A percentile compares a stretch with the other conserved stretches of the same genome.
phyloP scores from a whole-genome alignment of 2,329 filamentous ascomycete species.

The Ophiocordyceps polyrhachis-furcata region DNA sequence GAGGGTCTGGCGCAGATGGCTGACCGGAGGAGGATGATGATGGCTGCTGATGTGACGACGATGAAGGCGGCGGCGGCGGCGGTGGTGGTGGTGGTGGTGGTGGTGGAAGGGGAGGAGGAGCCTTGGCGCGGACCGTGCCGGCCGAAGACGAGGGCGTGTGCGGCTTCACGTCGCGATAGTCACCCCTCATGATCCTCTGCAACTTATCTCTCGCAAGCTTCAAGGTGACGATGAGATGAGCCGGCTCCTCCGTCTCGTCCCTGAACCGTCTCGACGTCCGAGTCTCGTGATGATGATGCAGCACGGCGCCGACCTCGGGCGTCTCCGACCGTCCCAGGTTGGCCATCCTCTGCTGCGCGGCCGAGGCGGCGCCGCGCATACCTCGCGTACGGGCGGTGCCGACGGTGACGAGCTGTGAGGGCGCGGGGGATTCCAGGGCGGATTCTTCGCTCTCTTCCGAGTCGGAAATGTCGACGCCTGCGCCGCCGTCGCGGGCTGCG shows the following conservation, averaged over 20 bases:
- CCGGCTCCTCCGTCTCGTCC: slow-evolving; percentile 63
- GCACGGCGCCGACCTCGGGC: slow-evolving; percentile 47
- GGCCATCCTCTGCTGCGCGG: slow-evolving; percentile 74
- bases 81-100: not conserved
- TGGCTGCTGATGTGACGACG: not conserved
- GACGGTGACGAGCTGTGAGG: slow-evolving; percentile 41
- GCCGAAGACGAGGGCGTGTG: slow-evolving; percentile 13
- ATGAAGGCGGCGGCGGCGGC: slow-evolving; percentile 9
- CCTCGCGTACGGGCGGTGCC: slow-evolving; percentile 74
- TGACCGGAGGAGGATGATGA: slow-evolving; percentile 14
- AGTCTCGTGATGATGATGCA: slow-evolving; percentile 48
- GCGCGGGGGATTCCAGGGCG: slow-evolving; percentile 65
- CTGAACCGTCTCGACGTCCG: slow-evolving; percentile 46
- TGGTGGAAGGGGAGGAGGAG: slow-evolving; percentile 3
- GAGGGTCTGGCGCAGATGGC: slow-evolving; percentile 17
- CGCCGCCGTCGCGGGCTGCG: slow-evolving; percentile 39
- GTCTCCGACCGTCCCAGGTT: slow-evolving; percentile 72
- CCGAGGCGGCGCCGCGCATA: slow-evolving; percentile 74
- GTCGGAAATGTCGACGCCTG: slow-evolving; percentile 52
- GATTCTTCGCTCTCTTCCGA: slow-evolving; percentile 88
- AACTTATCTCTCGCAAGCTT: slow-evolving; percentile 56
- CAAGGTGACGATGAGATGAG: slow-evolving; percentile 55
- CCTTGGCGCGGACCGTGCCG: slow-evolving; percentile 13
- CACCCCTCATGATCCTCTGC: slow-evolving; percentile 42
- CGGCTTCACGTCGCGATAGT: slow-evolving; percentile 20